Evolutionary conservation across 345 rosid genomes (phyloP), one percentile per base, ranked within the genome.

Genomic region (Viola odorata): DNA sequence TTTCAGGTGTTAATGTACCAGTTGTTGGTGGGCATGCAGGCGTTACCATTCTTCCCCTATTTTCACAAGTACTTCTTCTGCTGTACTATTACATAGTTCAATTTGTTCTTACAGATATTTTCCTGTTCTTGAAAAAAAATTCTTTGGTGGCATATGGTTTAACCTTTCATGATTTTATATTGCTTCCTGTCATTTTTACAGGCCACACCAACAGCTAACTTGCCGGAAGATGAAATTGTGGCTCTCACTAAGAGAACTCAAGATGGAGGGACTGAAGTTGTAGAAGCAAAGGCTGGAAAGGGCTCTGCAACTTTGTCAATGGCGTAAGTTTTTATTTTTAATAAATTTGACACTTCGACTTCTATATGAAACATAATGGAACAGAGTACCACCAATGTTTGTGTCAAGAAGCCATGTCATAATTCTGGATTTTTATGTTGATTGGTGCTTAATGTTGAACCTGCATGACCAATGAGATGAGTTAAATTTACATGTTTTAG

Each of bases 11-110:
- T 62, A 80, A 85, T 66, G 89, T 87, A 53, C 96, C 97, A 0
- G 96, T 84, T 62, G 83, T 87, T 66, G 97, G 97, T 56, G 92
- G 96, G 53, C 91, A 90, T 76, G 97, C 96, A 3, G 97, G 92
- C 23, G 60, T 90, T 37, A 87, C 91, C 8, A 85, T 84, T 73
- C 91, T 85, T 45, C 97, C 96, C 12, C 82, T 87, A 53, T 85
- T 87, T 70, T 87, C 91, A 65, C 91, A 90, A 62, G 96, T 87
- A 59, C 51, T 15, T 49, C 13, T n/a, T n/a, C 13, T 10, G 50
- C 50, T 47, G 5, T 9, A 4, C 50, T 13, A 6, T 42, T 12
- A 47, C 12, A 47, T 47, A 47, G 3, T 47, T 10, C 12, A 9
- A 6, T 9, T 6, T n/a, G 13, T 11, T 7, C 13, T 12, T 11